Evolutionary conservation across 2,329 filamentous ascomycete genomes (phyloP).

Genomic region (Hansfordia pulvinata): DNA sequence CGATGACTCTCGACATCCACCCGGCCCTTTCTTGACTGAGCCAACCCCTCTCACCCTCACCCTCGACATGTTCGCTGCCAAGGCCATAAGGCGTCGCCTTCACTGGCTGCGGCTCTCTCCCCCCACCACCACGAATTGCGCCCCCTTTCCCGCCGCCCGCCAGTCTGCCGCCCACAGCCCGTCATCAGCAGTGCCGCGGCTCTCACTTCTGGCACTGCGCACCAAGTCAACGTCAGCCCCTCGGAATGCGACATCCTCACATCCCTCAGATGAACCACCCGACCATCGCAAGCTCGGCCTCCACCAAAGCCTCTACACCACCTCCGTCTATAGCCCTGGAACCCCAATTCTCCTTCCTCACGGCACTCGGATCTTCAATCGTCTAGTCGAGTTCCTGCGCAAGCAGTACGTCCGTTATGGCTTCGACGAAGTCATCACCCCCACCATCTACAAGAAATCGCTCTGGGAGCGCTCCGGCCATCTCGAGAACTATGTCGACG

Average conservation of each 20-base stretch:
- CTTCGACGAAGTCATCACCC: slow-evolving; percentile 79
- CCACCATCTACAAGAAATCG: slow-evolving; percentile 80
- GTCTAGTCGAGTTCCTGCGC: slow-evolving; percentile 67
- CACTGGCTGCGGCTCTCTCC: too few species aligned
- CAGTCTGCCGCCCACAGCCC: too few species aligned
- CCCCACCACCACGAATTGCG: too few species aligned
- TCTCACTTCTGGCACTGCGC: too few species aligned
- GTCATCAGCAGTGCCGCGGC: too few species aligned
- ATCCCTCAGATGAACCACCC: slow-evolving; percentile 10
- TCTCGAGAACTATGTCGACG: slow-evolving; percentile 79
- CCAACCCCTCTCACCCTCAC: too few species aligned
- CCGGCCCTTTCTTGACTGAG: too few species aligned
- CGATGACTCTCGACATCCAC: too few species aligned
- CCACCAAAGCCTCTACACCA: slow-evolving; percentile 66
- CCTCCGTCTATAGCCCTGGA: slow-evolving; percentile 67
- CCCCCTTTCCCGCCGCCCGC: too few species aligned
- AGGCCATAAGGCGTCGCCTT: too few species aligned
- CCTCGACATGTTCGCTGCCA: too few species aligned
- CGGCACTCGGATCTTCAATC: slow-evolving; percentile 72
- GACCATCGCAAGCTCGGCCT: slow-evolving; percentile 48
- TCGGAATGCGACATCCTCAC: background rate
- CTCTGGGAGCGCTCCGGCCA: slow-evolving; percentile 80
- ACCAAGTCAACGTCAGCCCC: too few species aligned
- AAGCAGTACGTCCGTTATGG: slow-evolving; percentile 76
- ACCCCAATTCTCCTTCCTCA: slow-evolving; percentile 77